Base-by-base conservation (phyloP, 2,329 filamentous ascomycete genomes). In the Claviceps lovelessii region DNA sequence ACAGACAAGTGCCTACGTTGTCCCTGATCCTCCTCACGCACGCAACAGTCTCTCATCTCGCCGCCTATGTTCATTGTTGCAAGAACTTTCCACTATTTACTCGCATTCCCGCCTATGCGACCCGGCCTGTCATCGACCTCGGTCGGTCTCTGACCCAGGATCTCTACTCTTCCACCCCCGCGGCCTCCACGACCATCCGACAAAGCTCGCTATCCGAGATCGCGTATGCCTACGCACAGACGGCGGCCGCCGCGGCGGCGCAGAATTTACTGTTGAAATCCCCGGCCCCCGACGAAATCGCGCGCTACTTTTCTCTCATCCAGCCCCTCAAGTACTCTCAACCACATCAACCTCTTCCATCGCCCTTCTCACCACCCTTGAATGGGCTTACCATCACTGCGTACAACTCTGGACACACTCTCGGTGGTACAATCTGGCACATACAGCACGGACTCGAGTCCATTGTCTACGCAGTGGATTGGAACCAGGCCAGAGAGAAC, bases 341-440 rank as follows among this genome's bases (percentile, higher is more conserved):
- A 67, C 90, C 93, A 3, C 90, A 95, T 65, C 88, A 96, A 63
- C 91, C 93, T 1, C 76, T 90, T 1, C 82, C 87, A 0, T 93
- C 90, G 5, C 85, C 90, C 0, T 94, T 90, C 65, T 94, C 90
- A 2, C 89, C 90, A 4, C 86, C 91, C 1, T 76, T 96, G 17
- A 90, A 93, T 61, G 90, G 90, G 5, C 80, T 98, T 19, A 95
- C 89, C 2, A 88, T 98, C 60, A 98, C 93, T 0, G 93, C 93
- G 0, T 97, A 97, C 72, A 95, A 94, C 70, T 90, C 93, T 8
- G 93, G 93, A 59, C 91, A 96, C 67, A 96, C 91, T 0, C 79
- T 97, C 0, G 93, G 93, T 68, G 93, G 93, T 55, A 97, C 93
- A 29, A 95, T 98, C 73, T 98, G 93, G 93, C 91, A 97, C 64